Evolutionary conservation across 2,329 filamentous ascomycete genomes (phyloP).

Genomic region (Fusarium coffeatum): DNA sequence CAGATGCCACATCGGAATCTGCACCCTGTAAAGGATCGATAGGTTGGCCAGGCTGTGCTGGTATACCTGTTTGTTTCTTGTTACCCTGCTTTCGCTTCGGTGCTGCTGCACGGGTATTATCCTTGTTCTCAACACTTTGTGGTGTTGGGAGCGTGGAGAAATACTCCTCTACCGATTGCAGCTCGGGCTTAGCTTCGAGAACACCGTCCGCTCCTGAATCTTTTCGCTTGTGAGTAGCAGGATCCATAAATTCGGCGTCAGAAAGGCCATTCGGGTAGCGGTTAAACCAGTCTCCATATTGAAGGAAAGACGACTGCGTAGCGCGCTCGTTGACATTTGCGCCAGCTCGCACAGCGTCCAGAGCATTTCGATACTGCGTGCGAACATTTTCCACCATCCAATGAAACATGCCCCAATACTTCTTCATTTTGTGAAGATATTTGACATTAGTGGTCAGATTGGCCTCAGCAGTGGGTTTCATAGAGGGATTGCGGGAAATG

Average conservation of each 20-base stretch:
- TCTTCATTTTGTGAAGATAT: slow-evolving; percentile 94
- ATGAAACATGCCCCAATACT: slow-evolving; percentile 98
- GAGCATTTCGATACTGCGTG: slow-evolving; percentile 85
- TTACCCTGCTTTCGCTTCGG: slow-evolving; percentile 53
- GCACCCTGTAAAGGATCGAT: slow-evolving; percentile 38
- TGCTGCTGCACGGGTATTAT: slow-evolving; percentile 36
- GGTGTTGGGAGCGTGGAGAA: slow-evolving; percentile 81
- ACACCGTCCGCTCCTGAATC: slow-evolving; percentile 89
- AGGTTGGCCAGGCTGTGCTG: slow-evolving; percentile 30
- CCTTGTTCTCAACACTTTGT: slow-evolving; percentile 58
- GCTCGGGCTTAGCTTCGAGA: slow-evolving; percentile 85
- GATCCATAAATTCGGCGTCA: slow-evolving; percentile 83
- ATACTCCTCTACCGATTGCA: slow-evolving; percentile 96
- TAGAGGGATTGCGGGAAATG: slow-evolving; percentile 82
- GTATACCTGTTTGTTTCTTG: slow-evolving; percentile 49
- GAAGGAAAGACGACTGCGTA: slow-evolving; percentile 76
- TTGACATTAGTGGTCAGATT: slow-evolving; percentile 89
- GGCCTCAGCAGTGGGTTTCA: slow-evolving; percentile 82
- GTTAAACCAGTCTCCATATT: slow-evolving; percentile 98
- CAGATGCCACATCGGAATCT: slow-evolving; percentile 28
- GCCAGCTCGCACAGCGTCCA: slow-evolving; percentile 81
- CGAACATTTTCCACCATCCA: slow-evolving; percentile 95
- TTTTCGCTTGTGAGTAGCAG: slow-evolving; percentile 72
- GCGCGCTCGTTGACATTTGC: slow-evolving; percentile 61
- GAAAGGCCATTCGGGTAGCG: slow-evolving; percentile 93